Evolutionary conservation across 176 grass and related monocot genomes (phyloP), one percentile per base, ranked within the genome.

Genomic region (Bromus sterilis): DNA sequence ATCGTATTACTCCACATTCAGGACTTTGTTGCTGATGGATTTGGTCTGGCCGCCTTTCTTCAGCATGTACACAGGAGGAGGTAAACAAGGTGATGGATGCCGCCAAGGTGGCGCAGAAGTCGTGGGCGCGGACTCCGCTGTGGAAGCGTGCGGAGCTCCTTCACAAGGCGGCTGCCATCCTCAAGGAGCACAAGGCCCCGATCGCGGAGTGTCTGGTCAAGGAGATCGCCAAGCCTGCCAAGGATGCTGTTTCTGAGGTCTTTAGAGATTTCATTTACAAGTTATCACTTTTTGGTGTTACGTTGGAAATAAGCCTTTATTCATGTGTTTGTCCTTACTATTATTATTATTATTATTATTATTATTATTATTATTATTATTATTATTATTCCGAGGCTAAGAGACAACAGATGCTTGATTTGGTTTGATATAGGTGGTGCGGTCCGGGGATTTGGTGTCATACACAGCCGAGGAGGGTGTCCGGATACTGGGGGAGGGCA

Each of bases 31-130:
- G 18, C 55, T 75, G 53, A 78, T 4, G 13, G 58, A 37, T 84
- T 23, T 15, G 43, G 33, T 58, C 5, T 7, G 16, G 57, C 28
- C 82, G 36, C 66, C 12, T 77, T 1, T 74, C 26, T 76, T 14
- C 83, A 98, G 96, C 96, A 84, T 98, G 96, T 53, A 95, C 96
- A 14, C 96, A 98, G 81, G 96, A 93, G 85, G 96, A 98, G 82
- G 96, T 98, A 60, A 98, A 98, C 88, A 98, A 93, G 83, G 96
- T 90, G 34, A 98, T 98, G 91, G 96, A 98, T 18, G 55, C 66
- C 0, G 90, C 96, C 7, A 98, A 98, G 86, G 86, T 78, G 40
- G 93, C 89, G 0, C 96, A 98, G 72, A 98, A 93, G 85, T 64
- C 57, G 1, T 98, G 96, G 93, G 89, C 96, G 0, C 81, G 91